Evolutionary conservation across 2,329 filamentous ascomycete genomes (phyloP), one percentile per base, ranked within the genome.

Genomic region (Cordyceps tenuipes): DNA sequence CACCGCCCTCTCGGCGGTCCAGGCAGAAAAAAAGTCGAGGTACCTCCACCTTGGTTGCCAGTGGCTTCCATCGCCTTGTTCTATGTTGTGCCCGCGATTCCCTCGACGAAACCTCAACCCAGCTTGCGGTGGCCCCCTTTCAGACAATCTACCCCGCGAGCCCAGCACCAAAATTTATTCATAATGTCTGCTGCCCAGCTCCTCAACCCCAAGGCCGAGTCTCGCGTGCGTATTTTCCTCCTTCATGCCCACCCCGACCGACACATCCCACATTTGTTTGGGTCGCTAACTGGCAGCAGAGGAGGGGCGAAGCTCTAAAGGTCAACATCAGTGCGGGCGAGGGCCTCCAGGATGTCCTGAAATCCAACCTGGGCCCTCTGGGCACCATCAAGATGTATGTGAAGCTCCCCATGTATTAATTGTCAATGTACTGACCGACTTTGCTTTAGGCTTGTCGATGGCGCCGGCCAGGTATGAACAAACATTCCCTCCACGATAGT

Each of bases 191-290:
- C 94, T 68, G 92, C 94, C 72, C 93, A 97, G 80, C 87, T 99
- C 71, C 88, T 99, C 66, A 99, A 99, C 77, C 94, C 94, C 64
- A 99, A 99, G 82, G 94, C 94, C 71, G 94, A 99, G 81, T 97
- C 92, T 69, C 87, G 94, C 78, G 91, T 95, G 82, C 70, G 89
- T 79, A 63, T 65, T 62, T 36, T 5, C 21, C 17, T 64, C 52
- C 44, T 34, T 55, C 4, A 43, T 43, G 57, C 63, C 58, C 60
- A 62, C 62, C 52, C 39, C 60, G 44, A 43, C 31, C 34, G 56
- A 51, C 62, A 60, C 63, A 61, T 65, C 67, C 61, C 67, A 68
- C 67, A 61, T 62, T 67, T n/a, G n/a, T n/a, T 66, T 67, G 67
- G 69, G 66, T 63, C 59, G 63, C 64, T 63, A 57, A 61, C 48